Base-by-base conservation (phyloP, 352 stramenopile species). In the Thalassiosira hispida region DNA sequence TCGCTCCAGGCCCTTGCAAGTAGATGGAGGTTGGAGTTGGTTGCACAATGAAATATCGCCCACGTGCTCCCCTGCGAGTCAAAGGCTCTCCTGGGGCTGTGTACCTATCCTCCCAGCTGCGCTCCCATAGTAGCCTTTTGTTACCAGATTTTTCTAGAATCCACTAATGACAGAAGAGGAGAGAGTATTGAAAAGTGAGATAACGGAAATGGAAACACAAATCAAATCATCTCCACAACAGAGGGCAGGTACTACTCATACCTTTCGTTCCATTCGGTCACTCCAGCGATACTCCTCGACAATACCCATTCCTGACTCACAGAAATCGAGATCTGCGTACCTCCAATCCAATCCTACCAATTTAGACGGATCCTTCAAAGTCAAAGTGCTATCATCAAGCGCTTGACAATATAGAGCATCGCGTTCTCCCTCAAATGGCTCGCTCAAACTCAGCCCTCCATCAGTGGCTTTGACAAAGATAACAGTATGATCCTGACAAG, bases 211-310 rank as follows among this genome's bases (percentile, higher is more conserved):
- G n/a, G n/a, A n/a, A n/a, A n/a, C n/a, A n/a, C n/a, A n/a, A n/a
- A n/a, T n/a, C n/a, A n/a, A n/a, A n/a, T n/a, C n/a, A n/a, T n/a
- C n/a, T n/a, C n/a, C n/a, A n/a, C n/a, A n/a, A n/a, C n/a, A n/a
- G n/a, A n/a, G n/a, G n/a, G n/a, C n/a, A n/a, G n/a, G n/a, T n/a
- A n/a, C n/a, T n/a, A n/a, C n/a, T n/a, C n/a, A n/a, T n/a, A n/a
- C n/a, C n/a, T 38, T 75, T 18, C 76, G 40, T 59, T 77, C 63
- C 64, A 73, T 80, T 12, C 77, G 33, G 59, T 84, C 77, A 29
- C 75, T 79, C 77, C 77, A 84, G 9, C 77, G 55, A 72, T 80
- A 84, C 35, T 79, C 69, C n/a, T 77, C 63, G 0, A 84, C 1
- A n/a, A 84, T 52, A 5, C 42, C 47, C 14, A 77, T 29, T 5